Conservation (phyloP, 208 protist genomes). For the Trypanosoma melophagium region DNA sequence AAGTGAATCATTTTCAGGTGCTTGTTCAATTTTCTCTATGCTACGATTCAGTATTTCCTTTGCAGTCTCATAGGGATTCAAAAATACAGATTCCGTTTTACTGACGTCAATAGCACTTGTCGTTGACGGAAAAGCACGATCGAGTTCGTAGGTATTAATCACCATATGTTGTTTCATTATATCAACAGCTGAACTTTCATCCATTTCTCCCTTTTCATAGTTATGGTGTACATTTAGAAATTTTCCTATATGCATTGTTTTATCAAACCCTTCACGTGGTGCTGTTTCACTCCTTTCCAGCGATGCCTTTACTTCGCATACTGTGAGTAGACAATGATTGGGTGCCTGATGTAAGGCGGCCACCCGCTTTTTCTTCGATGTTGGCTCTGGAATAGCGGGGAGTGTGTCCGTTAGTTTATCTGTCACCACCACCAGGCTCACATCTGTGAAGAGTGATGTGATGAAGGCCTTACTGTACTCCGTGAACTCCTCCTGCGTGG, state of each 20-base stretch:
- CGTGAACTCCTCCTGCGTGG: constrained; percentile 53
- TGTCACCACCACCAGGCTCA: constrained; percentile 56
- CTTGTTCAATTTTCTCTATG: constrained; percentile 51
- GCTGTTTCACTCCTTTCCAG: constrained; percentile 45
- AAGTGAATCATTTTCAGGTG: constrained; percentile 49
- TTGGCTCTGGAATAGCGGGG: constrained; percentile 59
- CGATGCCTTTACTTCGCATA: constrained; percentile 74
- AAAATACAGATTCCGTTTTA: constrained; percentile 40
- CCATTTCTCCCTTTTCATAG: constrained; percentile 19
- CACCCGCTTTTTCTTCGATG: constrained; percentile 64
- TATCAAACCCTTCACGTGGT: constrained; percentile 66
- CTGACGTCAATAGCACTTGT: constrained; percentile 74
- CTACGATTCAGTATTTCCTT: constrained; percentile 59
- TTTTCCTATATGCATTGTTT: constrained; percentile 56
- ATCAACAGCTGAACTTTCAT: constrained; percentile 27
- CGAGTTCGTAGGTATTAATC: constrained; percentile 72
- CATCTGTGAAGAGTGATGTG: constrained; percentile 62
- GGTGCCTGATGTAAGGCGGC: constrained; percentile 48
- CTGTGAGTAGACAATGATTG: constrained; percentile 82
- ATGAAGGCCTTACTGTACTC: constrained; percentile 66
- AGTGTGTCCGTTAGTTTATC: constrained; percentile 67
- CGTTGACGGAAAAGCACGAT: constrained; percentile 81
- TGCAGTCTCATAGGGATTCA: constrained; percentile 77
- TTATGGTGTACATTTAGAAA: constrained; percentile 69
- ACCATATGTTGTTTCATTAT: constrained; percentile 72